phyloP scores from a whole-genome alignment of 129 eudicot genomes.

The Flaveria ramosissima region DNA sequence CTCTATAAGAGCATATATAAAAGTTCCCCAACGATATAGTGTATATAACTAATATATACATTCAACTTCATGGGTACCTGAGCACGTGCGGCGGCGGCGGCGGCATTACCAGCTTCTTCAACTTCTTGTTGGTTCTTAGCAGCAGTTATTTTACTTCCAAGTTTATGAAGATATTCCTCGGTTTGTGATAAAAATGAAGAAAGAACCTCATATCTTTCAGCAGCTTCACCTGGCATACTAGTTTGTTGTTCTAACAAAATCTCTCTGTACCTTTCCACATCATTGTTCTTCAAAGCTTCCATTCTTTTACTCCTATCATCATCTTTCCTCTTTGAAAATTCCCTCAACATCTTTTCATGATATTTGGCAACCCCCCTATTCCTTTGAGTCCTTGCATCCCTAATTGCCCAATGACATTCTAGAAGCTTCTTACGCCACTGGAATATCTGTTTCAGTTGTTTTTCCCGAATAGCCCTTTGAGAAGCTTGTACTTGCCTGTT shows the following conservation, averaged over 20 bases:
- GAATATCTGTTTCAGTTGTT: constrained; percentile 74
- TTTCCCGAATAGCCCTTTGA: constrained; percentile 77
- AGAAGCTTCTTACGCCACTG: constrained; percentile 99
- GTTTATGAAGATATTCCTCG: constrained; percentile 87
- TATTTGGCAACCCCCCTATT: constrained; percentile 92
- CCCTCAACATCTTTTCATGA: constrained; percentile 92
- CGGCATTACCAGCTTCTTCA: constrained; percentile 83
- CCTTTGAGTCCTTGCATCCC: constrained; percentile 94
- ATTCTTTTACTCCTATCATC: constrained; percentile 86
- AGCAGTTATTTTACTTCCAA: constrained; percentile 93
- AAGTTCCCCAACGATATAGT: not conserved
- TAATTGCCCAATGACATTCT: constrained; percentile 89
- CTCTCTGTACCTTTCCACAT: constrained; percentile 90
- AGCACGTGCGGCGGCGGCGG: constrained; percentile 87
- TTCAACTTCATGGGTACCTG: constrained; percentile 49
- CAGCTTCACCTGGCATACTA: constrained; percentile 87
- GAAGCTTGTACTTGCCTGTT: constrained; percentile 67
- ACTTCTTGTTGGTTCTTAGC: constrained; percentile 94
- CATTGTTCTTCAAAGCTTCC: constrained; percentile 98
- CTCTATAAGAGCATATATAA: not conserved
- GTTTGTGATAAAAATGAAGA: constrained; percentile 93
- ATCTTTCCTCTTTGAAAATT: constrained; percentile 86
- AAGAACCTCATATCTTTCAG: constrained; percentile 88
- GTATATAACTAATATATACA: not conserved
- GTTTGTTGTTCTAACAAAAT: constrained; percentile 93